These are phyloP conservation scores for Penicillium paxilli DNA, from an alignment of 495 filamentous ascomycete genomes.

Conservation along the genomic window DNA sequence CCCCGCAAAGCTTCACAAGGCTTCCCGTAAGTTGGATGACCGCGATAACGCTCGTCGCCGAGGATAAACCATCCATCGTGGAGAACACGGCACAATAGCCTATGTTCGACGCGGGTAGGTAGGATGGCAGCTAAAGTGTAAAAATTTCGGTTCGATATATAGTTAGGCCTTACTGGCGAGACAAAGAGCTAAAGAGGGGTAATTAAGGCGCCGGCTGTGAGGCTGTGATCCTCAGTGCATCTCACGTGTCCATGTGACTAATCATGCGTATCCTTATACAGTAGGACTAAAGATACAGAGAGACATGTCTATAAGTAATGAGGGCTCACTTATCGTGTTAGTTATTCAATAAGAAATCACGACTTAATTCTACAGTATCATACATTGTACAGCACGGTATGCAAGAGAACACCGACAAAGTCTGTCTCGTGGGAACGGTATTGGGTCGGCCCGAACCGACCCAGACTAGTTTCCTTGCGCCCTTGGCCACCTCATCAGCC, in stretches of 20 bases:
- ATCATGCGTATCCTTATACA: too few species aligned
- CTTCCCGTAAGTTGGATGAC: constrained; percentile 28
- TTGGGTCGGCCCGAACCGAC: constrained; percentile 8
- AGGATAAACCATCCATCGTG: constrained; percentile 20
- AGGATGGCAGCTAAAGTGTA: constrained; percentile 4
- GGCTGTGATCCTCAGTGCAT: constrained; percentile 10
- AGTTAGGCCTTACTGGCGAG: constrained; percentile 5
- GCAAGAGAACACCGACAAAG: too few species aligned
- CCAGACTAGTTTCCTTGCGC: background rate
- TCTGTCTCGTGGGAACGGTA: background rate
- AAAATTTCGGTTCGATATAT: constrained; percentile 1
- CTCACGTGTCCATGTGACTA: too few species aligned
- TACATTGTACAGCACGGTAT: too few species aligned
- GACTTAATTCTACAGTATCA: too few species aligned
- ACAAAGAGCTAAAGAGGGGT: constrained; percentile 9
- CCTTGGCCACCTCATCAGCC: background rate
- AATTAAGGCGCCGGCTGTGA: constrained; percentile 6
- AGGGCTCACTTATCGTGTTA: too few species aligned
- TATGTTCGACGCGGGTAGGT: constrained; percentile 3
- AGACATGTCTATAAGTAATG: too few species aligned
- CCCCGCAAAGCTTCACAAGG: constrained; percentile 29
- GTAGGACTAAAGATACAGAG: too few species aligned
- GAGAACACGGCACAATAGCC: constrained; percentile 7
- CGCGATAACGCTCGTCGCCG: constrained; percentile 23
- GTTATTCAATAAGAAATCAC: too few species aligned